Evolutionary conservation across 148 eudicot genomes (phyloP).

Genomic region (Silene conica): DNA sequence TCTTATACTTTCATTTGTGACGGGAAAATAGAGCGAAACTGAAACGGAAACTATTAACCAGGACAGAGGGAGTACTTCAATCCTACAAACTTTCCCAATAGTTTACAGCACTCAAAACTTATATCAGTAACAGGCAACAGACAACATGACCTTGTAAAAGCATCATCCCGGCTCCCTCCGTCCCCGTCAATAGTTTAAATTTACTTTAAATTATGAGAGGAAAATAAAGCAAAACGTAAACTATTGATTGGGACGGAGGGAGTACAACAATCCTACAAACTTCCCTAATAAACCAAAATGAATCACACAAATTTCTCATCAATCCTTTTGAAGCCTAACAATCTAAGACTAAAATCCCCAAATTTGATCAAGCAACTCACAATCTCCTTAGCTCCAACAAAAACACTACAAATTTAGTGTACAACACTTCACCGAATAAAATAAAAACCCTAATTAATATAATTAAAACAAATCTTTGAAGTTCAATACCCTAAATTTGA

Average conservation of each 20-base stretch:
- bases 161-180: no score
- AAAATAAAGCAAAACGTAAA: no score
- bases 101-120: neutral
- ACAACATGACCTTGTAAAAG: neutral
- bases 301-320: conserved; percentile 9
- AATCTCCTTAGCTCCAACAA: conserved; percentile 3
- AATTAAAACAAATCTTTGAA: neutral
- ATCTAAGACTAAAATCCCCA: conserved; percentile 12
- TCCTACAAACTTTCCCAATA: neutral
- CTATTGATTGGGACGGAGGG: no score
- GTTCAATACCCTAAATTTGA: conserved; percentile 4
- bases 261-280: neutral
- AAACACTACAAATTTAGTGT: neutral
- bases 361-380: conserved; percentile 2
- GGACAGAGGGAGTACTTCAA: no score
- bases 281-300: neutral
- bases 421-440: neutral
- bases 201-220: no score
- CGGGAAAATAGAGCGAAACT: no score
- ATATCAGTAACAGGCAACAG: neutral
- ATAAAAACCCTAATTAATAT: neutral
- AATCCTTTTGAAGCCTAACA: conserved; percentile 17
- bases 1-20: no score
- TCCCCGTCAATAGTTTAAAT: no score
- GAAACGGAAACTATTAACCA: no score